Conservation (phyloP, 805 yeast species). For the Candida mattraensis region DNA sequence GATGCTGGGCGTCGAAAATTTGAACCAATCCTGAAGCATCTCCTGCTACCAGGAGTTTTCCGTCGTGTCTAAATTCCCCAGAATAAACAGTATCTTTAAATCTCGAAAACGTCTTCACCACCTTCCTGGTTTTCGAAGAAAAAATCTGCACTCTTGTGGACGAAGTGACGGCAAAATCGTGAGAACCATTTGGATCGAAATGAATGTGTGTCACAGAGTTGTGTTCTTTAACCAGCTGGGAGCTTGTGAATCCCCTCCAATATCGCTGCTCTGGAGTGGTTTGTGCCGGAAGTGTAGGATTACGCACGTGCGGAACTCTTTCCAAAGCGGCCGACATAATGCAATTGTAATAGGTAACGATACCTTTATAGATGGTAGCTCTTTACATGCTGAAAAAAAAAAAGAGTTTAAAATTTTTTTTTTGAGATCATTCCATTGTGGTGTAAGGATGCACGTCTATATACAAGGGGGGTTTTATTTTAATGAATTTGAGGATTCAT, state of each 20-base stretch:
- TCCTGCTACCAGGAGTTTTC: constrained; percentile 87
- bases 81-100: constrained; percentile 91
- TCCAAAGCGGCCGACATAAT: constrained; percentile 75
- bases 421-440: constrained; percentile 8
- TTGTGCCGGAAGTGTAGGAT: constrained; percentile 76
- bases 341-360: no score
- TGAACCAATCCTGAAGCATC: constrained; percentile 95
- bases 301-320: constrained; percentile 62
- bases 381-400: no score
- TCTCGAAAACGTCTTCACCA: constrained; percentile 77
- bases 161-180: constrained; percentile 91
- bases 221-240: constrained; percentile 90
- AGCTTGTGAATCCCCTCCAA: constrained; percentile 84
- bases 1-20: constrained; percentile 75
- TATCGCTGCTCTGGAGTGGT: constrained; percentile 91
- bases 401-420: constrained; percentile 3
- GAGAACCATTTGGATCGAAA: constrained; percentile 83
- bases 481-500: no score
- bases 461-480: not conserved
- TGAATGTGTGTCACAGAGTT: constrained; percentile 85
- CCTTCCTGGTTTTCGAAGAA: constrained; percentile 92
- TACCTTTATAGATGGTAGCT: no score
- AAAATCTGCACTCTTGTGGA: constrained; percentile 90
- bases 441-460: no score
- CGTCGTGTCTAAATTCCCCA: constrained; percentile 90